phyloP scores from a whole-genome alignment of 768 basidiomycete genomes.

The Agaricus subrufescens region DNA sequence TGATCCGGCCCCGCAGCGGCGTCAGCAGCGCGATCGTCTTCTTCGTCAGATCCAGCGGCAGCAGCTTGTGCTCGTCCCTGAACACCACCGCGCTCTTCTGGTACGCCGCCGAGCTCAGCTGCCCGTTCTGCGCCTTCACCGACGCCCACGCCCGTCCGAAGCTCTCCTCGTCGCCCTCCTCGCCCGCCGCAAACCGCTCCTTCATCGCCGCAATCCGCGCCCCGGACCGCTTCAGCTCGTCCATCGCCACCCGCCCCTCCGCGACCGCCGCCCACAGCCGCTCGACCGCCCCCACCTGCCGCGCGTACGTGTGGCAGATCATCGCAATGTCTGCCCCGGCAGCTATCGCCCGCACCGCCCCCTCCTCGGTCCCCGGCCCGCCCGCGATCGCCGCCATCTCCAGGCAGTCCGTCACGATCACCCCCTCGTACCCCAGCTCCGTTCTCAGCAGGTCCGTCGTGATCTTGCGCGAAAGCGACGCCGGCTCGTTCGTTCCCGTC shows the following conservation, averaged over 20 bases:
- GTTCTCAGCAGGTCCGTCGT: constrained; percentile 49
- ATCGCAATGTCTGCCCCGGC: constrained; percentile 73
- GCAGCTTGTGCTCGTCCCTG: constrained; percentile 28
- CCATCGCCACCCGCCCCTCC: constrained; percentile 34
- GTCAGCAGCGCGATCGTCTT: constrained; percentile 44
- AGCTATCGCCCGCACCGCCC: constrained; percentile 49
- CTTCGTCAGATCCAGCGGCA: constrained; percentile 29
- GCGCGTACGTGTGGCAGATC: constrained; percentile 61
- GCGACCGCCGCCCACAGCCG: constrained; percentile 47
- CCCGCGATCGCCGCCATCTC: constrained; percentile 73
- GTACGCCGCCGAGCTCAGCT: constrained; percentile 46
- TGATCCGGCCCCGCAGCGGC: constrained; percentile 52
- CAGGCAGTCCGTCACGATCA: constrained; percentile 70
- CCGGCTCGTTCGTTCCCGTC: constrained; percentile 49
- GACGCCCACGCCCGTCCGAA: constrained; percentile 24
- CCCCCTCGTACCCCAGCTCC: constrained; percentile 48
- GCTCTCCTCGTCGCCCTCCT: constrained; percentile 19
- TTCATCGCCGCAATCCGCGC: constrained; percentile 47
- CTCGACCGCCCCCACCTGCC: constrained; percentile 51
- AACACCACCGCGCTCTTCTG: constrained; percentile 41
- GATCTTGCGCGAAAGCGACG: constrained; percentile 51
- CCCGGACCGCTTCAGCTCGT: constrained; percentile 36
- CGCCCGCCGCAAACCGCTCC: constrained; percentile 45
- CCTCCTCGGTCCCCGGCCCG: constrained; percentile 43
- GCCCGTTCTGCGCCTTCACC: constrained; percentile 33